Percentiles rank a stretch among this genome's conserved stretches.
These are phyloP conservation scores for Protostelium mycophagum DNA, from an alignment of 78 protist species.

Conservation along the genomic window DNA sequence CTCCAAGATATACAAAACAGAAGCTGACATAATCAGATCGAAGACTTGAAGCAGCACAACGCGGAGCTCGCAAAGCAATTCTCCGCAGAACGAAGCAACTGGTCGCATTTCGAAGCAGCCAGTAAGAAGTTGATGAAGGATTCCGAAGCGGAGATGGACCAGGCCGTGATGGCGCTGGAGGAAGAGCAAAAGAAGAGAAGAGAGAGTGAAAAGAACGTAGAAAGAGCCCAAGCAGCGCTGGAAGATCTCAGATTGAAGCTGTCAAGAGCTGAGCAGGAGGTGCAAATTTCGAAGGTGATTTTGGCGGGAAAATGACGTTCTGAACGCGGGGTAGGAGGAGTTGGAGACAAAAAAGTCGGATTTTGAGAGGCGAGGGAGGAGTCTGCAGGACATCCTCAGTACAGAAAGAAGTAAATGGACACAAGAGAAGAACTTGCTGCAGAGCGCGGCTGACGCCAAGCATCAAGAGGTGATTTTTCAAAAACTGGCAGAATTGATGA, in stretches of 20 bases:
- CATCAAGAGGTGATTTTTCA: background rate
- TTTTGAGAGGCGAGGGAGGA: background rate
- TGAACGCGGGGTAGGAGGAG: background rate
- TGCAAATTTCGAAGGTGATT: background rate
- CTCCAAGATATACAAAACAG: background rate
- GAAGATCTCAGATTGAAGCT: background rate
- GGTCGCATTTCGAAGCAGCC: background rate
- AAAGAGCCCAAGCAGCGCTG: background rate
- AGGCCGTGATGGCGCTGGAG: background rate
- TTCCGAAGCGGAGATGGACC: background rate
- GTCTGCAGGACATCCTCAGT: background rate
- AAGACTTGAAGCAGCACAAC: background rate
- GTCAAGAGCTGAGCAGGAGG: background rate
- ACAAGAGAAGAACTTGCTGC: background rate
- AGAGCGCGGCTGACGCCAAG: background rate
- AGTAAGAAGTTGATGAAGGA: background rate
- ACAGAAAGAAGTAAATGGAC: background rate
- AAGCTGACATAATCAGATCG: background rate
- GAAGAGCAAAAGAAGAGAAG: background rate
- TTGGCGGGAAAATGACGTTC: background rate
- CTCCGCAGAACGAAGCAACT: background rate
- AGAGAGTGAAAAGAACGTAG: background rate
- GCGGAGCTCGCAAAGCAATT: background rate
- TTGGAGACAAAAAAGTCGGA: background rate
- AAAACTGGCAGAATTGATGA: background rate